phyloP scores from a whole-genome alignment of 2,329 filamentous ascomycete genomes.

The Colletotrichum horii region DNA sequence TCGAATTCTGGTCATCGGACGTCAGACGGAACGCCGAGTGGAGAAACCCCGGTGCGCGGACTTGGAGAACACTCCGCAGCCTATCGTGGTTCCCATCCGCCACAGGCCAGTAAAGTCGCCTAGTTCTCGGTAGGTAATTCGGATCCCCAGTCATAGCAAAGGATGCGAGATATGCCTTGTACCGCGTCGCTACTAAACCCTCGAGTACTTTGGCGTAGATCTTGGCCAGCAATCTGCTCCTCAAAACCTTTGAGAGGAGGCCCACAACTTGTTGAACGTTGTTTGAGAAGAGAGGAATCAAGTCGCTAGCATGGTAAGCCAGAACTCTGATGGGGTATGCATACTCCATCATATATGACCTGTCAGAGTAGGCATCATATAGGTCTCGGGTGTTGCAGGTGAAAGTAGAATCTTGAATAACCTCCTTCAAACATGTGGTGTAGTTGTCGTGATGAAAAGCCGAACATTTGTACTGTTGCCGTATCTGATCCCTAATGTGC shows the following conservation, averaged over 20 bases:
- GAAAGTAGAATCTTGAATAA: constrained; percentile 39
- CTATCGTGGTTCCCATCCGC: constrained; percentile 25
- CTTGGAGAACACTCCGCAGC: constrained; percentile 34
- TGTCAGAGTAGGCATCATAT: constrained; percentile 38
- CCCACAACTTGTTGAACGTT: not conserved
- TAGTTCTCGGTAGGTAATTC: constrained; percentile 35
- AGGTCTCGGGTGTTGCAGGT: constrained; percentile 42
- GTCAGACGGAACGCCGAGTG: constrained; percentile 34
- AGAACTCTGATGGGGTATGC: constrained; percentile 35
- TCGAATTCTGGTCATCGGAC: constrained; percentile 32
- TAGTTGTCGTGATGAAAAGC: constrained; percentile 22
- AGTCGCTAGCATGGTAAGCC: constrained; percentile 48
- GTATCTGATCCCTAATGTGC: constrained; percentile 19
- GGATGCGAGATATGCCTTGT: constrained; percentile 43
- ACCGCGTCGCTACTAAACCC: constrained; percentile 26
- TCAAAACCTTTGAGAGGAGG: not conserved
- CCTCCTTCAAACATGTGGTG: constrained; percentile 24
- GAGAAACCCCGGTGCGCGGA: constrained; percentile 25
- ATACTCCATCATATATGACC: constrained; percentile 23
- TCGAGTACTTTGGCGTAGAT: constrained; percentile 37
- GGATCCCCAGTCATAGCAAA: constrained; percentile 45
- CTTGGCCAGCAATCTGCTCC: constrained; percentile 31
- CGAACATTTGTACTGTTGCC: not conserved
- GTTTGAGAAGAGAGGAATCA: constrained; percentile 46
- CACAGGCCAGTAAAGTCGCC: constrained; percentile 22